phyloP scores from a whole-genome alignment of 2,329 filamentous ascomycete genomes.

The Elsinoe necatrix region DNA sequence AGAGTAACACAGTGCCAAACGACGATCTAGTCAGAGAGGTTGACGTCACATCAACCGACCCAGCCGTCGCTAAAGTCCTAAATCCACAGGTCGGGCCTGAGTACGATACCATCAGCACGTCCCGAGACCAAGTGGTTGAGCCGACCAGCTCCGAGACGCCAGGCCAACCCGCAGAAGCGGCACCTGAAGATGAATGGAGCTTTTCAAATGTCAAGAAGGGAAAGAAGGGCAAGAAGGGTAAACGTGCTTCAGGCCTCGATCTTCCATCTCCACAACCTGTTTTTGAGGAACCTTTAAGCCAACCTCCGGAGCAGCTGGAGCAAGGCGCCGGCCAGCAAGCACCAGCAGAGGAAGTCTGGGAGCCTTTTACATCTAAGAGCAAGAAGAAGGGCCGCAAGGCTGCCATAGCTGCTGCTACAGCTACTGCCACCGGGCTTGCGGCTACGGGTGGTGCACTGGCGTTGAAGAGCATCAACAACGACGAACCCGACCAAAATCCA shows the following conservation, averaged over 20 bases:
- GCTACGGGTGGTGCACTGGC: not conserved
- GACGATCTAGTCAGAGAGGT: too few relatives aligned
- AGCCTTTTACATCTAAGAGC: constrained; percentile 19
- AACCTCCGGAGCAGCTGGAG: not conserved
- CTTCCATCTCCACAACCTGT: not conserved
- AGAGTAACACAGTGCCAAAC: too few relatives aligned
- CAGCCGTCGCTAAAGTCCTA: too few relatives aligned
- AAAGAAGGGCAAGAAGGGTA: constrained; percentile 22
- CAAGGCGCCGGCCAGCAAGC: constrained; percentile 20
- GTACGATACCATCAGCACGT: not conserved
- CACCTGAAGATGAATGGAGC: constrained; percentile 6
- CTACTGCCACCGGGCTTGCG: too few relatives aligned
- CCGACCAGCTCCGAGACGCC: not conserved
- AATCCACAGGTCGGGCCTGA: not conserved
- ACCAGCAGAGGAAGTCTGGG: constrained; percentile 20
- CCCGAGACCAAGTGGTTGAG: too few relatives aligned
- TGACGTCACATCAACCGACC: too few relatives aligned
- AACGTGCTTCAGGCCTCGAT: not conserved
- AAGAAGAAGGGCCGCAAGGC: constrained; percentile 23
- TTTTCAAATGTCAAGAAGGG: constrained; percentile 21
- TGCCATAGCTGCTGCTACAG: constrained; percentile 3
- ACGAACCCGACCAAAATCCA: not conserved
- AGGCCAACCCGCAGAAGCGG: not conserved
- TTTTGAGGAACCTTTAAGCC: not conserved
- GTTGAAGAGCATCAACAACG: not conserved